Evolutionary conservation across 345 rosid genomes (phyloP), one percentile per base, ranked within the genome.

Genomic region (Leavenworthia alabamica): DNA sequence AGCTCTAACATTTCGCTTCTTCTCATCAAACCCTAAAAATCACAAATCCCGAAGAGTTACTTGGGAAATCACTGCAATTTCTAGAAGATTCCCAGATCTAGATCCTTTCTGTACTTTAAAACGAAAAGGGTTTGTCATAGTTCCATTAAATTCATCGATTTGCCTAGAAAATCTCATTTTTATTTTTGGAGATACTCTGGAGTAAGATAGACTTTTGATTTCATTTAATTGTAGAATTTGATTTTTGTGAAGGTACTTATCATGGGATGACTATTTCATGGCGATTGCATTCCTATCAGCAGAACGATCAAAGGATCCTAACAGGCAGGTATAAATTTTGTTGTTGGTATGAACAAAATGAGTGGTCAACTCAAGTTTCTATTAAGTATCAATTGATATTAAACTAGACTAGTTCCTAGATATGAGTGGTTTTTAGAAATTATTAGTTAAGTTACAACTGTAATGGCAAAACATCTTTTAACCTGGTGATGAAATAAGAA

Each of bases 221-320:
- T 9, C 20, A 2, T 15, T 26, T 56, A 4, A 45, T 27, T 27
- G 36, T 11, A 2, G 3, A 13, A 11, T 31, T 17, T 50, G 28
- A 13, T 31, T 66, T 9, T n/a, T 23, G 23, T 55, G n/a, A 79
- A 92, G 98, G 45, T 86, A 85, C 73, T 68, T 92, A 72, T 82
- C 91, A 8, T 89, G 97, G 97, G 98, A 92, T 66, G 98, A 92
- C 80, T 90, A 90, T 71, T 90, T 90, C 65, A 90, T 90, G 97
- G 82, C 96, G 50, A 77, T 85, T 68, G 97, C 96, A 10, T 83
- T 90, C 64, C 54, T 90, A 7, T 83, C 96, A 9, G 93, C 97
- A 6, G 81, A 90, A 68, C 64, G 97, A 59, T 90, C 97, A 59
- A 90, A 90, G 72, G 97, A 90, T 74, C 96, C 97, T 14, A 83